phyloP scores from a whole-genome alignment of 2,329 filamentous ascomycete genomes.

The Fusarium zealandicum region DNA sequence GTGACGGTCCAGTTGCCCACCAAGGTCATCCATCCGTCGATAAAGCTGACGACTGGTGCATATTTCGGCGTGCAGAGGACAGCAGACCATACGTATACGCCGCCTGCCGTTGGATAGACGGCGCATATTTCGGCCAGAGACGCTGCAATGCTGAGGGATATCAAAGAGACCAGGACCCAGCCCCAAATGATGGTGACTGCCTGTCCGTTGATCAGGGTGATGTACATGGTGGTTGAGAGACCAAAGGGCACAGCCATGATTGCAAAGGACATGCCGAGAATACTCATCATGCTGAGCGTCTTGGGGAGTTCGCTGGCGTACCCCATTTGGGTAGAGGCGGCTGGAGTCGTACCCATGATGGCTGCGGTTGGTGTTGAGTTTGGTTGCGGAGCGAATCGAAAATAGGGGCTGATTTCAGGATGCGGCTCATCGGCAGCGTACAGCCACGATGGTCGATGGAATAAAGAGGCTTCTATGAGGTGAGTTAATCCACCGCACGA shows the following conservation, averaged over 20 bases:
- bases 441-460: not conserved
- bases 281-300: conserved; percentile 56
- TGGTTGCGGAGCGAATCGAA: not conserved
- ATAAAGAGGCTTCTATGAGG: not conserved
- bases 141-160: conserved; percentile 74
- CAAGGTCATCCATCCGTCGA: conserved; percentile 76
- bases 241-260: conserved; percentile 60
- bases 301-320: conserved; percentile 57
- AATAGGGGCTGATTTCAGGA: not conserved
- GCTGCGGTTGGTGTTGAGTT: not conserved
- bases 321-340: conserved; percentile 46
- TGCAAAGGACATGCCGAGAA: conserved; percentile 56
- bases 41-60: conserved; percentile 70
- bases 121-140: conserved; percentile 76
- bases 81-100: conserved; percentile 77
- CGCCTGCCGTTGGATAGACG: conserved; percentile 66
- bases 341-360: conserved; percentile 21
- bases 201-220: conserved; percentile 71
- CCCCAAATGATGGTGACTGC: conserved; percentile 77
- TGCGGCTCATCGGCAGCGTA: not conserved
- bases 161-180: conserved; percentile 66
- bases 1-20: conserved; percentile 75
- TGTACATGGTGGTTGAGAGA: conserved; percentile 55
- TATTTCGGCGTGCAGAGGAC: conserved; percentile 66
- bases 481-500: not conserved